Evolutionary conservation across 2,329 filamentous ascomycete species (phyloP).

Genomic region (Gliomastix tumulicola): DNA sequence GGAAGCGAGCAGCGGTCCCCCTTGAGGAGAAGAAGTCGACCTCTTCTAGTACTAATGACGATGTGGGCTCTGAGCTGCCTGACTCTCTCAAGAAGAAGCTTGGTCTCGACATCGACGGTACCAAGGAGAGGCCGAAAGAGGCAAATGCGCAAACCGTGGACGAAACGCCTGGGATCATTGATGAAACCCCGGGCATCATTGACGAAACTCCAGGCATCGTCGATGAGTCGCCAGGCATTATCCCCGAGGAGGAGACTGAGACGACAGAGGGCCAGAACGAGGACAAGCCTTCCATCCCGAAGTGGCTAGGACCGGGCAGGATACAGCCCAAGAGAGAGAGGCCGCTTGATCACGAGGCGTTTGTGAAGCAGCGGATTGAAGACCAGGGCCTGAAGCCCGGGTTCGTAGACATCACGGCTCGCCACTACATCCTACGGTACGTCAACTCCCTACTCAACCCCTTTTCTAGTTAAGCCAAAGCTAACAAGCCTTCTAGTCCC

Average conservation of each 20-base stretch:
- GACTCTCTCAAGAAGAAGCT: slow-evolving; percentile 23
- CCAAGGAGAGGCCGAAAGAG: neutral
- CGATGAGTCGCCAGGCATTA: no score
- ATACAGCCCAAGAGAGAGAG: slow-evolving; percentile 8
- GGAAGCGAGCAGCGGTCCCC: slow-evolving; percentile 10
- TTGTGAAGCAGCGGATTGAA: slow-evolving; percentile 35
- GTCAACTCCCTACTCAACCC: slow-evolving; percentile 15
- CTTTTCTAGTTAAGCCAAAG: slow-evolving; percentile 18
- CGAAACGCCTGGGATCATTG: no score
- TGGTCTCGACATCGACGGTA: slow-evolving; percentile 6
- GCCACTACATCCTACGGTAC: slow-evolving; percentile 57
- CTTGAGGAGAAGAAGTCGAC: slow-evolving; percentile 10
- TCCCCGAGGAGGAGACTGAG: no score
- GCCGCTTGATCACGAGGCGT: slow-evolving; percentile 48
- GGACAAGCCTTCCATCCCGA: slow-evolving; percentile 3
- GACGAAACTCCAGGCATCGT: no score
- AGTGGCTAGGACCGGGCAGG: slow-evolving; percentile 1
- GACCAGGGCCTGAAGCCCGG: slow-evolving; percentile 40
- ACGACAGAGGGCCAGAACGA: slow-evolving; percentile 1
- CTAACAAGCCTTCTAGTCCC: slow-evolving; percentile 40
- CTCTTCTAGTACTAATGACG: no score
- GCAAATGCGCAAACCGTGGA: no score
- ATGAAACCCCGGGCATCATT: no score
- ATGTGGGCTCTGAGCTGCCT: slow-evolving; percentile 18
- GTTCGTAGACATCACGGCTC: slow-evolving; percentile 35